Base-by-base conservation (phyloP, 768 basidiomycete species). In the Mycena alexandri region DNA sequence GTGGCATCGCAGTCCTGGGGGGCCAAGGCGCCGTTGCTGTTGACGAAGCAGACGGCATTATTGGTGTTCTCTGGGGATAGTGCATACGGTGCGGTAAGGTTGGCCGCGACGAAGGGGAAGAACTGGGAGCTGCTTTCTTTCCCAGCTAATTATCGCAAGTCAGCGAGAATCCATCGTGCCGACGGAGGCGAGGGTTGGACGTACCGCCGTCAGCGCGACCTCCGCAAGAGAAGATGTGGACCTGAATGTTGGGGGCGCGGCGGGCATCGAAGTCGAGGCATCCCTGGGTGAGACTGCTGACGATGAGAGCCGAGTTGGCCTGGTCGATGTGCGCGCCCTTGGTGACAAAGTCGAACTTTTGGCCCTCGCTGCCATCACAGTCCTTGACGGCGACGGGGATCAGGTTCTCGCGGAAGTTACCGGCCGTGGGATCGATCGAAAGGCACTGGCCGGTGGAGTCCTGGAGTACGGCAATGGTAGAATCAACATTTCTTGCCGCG, bases 231-330 rank as follows among this genome's bases (percentile, higher is more conserved):
- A 68, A 65, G 8, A 63, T 46, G 53, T 69, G 47, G 21, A 75
- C 72, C 55, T 73, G 72, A 61, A 73, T 69, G 7, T 72, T 72
- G 12, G 69, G 52, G 10, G 65, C 68, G 43, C 74, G 68, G 14
- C 74, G 62, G 14, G 61, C 58, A 53, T 75, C 74, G 25, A 75
- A 73, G 70, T 75, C 73, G 8, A 75, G 61, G 69, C 74, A 75
- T 21, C 64, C 74, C 53, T 73, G 63, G 41, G 46, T 75, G 25
- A 71, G 22, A 11, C 57, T 29, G 67, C 69, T 73, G 43, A 75
- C 74, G 42, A 75, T 50, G 44, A 75, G 69, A 3, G 72, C 71
- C 33, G 68, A 65, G 16, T 68, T 70, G 11, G 60, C 44, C 16
- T 47, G 55, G 59, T 75, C 58, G 55, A 73, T 68, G 65, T 75